Base-by-base conservation (phyloP, 768 basidiomycete genomes). In the Chlorophyllum brunneum region DNA sequence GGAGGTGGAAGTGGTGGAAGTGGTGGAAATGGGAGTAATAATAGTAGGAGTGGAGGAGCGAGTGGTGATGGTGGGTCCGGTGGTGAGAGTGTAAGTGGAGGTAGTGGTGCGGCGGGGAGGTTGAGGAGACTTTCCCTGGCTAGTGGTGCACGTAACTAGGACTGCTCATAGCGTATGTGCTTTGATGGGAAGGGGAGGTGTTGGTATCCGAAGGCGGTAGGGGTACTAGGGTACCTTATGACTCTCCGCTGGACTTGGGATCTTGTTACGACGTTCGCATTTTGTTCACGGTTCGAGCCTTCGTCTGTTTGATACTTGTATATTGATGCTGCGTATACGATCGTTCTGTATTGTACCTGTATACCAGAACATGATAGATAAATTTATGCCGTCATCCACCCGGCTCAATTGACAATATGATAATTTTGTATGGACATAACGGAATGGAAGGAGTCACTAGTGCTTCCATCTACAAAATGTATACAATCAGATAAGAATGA, bases 1-100 rank as follows among this genome's bases (percentile, higher is more conserved):
- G 70, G 65, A 53, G 73, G 67, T 6, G 58, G 47, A 50, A 59
- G 56, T 18, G 62, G 48, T 27, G 63, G 55, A 24, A 22, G 43
- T 30, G 26, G 47, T 20, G 47, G 47, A 15, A 48, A 29, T 48
- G 37, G 42, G 4, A 51, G 24, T 22, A 30, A 26, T 40, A 27
- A n/a, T n/a, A n/a, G n/a, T n/a, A n/a, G n/a, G n/a, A n/a, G n/a
- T n/a, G n/a, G n/a, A n/a, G n/a, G 39, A 26, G 27, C 11, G 20
- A 39, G 37, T 16, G 44, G 43, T 27, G 23, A 15, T 39, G 36
- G 36, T 3, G 26, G 36, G 3, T 3, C 44, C 2, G 48, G 5
- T 3, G 24, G 13, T n/a, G 38, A 30, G 20, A 40, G 29, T 24
- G 44, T n/a, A 33, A 42, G 7, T 18, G 20, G 15, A 7, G 31